Conservation (phyloP, 805 yeast genomes). For the Pichia occidentalis region DNA sequence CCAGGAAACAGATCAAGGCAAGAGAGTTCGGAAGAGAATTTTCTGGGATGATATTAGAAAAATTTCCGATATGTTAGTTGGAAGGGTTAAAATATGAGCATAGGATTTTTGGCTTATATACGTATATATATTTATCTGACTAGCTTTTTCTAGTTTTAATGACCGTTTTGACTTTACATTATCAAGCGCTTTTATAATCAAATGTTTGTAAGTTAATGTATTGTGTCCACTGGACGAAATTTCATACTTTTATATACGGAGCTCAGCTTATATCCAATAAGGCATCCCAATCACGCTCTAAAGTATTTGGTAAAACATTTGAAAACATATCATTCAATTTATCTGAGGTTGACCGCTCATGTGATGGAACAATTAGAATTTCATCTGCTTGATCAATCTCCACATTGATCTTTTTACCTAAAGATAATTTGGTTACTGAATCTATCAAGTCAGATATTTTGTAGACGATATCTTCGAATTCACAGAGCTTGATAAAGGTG, state of each 20-base stretch:
- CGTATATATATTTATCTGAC: too few species aligned
- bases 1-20: slow-evolving; percentile 71
- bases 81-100: slow-evolving; percentile 39
- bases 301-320: background rate
- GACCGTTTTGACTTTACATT: too few species aligned
- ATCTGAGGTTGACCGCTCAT: background rate
- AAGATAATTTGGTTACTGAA: background rate
- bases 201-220: too few species aligned
- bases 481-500: slow-evolving; percentile 14
- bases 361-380: slow-evolving; percentile 3
- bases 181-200: too few species aligned
- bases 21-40: slow-evolving; percentile 82
- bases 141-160: too few species aligned
- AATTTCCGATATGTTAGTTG: slow-evolving; percentile 79
- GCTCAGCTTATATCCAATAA: background rate
- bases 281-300: slow-evolving; percentile 7
- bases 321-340: slow-evolving; percentile 2
- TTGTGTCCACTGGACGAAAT: background rate
- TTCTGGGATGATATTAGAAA: slow-evolving; percentile 77
- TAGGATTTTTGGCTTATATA: too few species aligned
- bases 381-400: slow-evolving; percentile 21
- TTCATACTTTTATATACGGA: background rate
- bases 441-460: slow-evolving; percentile 7
- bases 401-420: slow-evolving; percentile 20
- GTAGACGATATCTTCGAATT: slow-evolving; percentile 4